Base-by-base conservation (phyloP, 1,139 yeast species). In the Candida neerlandica region DNA sequence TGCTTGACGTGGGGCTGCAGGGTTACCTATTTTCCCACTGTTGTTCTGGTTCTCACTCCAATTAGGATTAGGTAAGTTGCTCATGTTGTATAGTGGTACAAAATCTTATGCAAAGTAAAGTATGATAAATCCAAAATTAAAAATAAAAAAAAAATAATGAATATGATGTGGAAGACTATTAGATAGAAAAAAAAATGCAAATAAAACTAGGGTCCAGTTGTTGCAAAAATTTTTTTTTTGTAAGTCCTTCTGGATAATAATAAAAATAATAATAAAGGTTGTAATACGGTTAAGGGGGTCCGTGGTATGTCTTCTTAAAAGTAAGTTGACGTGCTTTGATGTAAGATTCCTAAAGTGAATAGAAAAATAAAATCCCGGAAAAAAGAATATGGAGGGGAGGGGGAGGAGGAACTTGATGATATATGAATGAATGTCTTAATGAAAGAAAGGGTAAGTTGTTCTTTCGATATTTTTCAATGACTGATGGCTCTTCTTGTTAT, bases 31-130 rank as follows among this genome's bases (percentile, higher is more conserved):
- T 33, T 42, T 42, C 2, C 39, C 27, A 14, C 30, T 32, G 21
- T 32, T 42, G 21, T 32, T 42, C 9, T 15, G 27, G 26, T 42
- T 37, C 29, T 37, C 44, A 42, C 23, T 42, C 44, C 44, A 42
- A 32, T 42, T 41, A 7, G 15, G 21, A 18, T 41, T 42, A 23
- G 38, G 37, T 21, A 32, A 6, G 26, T 34, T 32, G 19, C 44
- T 42, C 44, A 42, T 42, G 23, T 14, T 42, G 23, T 15, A 19
- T 34, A 18, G 35, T 32, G 12, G 35, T 32, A 32, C 35, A 16
- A 15, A 18, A 34, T 34, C 11, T 29, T 34, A 34, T 34, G 38
- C 38, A 16, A 34, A 34, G 16, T 16, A 7, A 18, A 37, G 18
- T 10, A n/a, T 19, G 10, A 37, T 10, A 4, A 19, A 7, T 4